Base-by-base conservation (phyloP, 768 basidiomycete species). In the Serendipita vermifera region DNA sequence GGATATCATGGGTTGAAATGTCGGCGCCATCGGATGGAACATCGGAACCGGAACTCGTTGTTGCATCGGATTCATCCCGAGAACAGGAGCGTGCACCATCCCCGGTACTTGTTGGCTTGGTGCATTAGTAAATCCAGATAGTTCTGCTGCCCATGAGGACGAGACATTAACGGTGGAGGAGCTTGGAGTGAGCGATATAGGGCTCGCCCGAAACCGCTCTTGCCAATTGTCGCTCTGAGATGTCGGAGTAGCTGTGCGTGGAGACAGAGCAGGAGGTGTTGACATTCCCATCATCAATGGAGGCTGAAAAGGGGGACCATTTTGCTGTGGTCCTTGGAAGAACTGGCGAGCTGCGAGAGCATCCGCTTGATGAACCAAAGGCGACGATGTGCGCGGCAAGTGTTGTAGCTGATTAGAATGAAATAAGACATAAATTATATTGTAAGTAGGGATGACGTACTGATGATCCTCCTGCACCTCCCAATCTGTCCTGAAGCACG, bases 321-420 rank as follows among this genome's bases (percentile, higher is more conserved):
- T 15, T 31, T 36, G 56, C 51, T 54, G 51, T 26, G 22, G n/a
- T n/a, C n/a, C 41, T 29, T 63, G 61, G 46, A 91, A 91, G 67
- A 91, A 91, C 61, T 85, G 85, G 40, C 83, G 80, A 26, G 87
- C 87, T 60, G 87, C 76, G 13, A 79, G 77, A 43, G 81, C 67
- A 67, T 91, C 87, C 51, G 80, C 83, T 61, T 81, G 78, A 58
- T 72, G 77, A 32, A 78, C 72, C 53, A 71, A 71, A 22, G 67
- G 61, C 15, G 72, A 65, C 0, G 77, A 70, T n/a, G 76, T 76
- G 20, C 77, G 74, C 1, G 87, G 85, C 26, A 91, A 76, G 66
- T 86, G 79, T 59, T 84, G 87, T 24, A 91, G 75, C 87, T 90
- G 26, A 57, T 27, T 33, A 36, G 20, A 29, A 17, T 27, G 11